Percentiles rank a stretch among this genome's conserved stretches.
Conservation (phyloP, 2,329 filamentous ascomycete species). For the Cordyceps javanica region DNA sequence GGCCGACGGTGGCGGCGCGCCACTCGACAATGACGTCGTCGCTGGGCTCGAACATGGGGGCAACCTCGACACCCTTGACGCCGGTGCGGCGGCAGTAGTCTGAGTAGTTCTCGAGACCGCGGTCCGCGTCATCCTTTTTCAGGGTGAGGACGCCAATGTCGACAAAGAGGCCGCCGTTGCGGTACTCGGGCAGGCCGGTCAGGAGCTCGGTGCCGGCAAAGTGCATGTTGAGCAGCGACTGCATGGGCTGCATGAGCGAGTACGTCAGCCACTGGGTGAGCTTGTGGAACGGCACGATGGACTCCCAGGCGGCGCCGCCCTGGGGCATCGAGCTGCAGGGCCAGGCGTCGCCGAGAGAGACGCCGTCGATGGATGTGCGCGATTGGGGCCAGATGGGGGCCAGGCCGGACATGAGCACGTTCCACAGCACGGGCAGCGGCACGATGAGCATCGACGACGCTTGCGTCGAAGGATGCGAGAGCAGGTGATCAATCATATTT, state of each 20-base stretch:
- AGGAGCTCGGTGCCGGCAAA: slow-evolving; percentile 76
- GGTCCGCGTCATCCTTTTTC: slow-evolving; percentile 61
- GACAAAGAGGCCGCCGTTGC: slow-evolving; percentile 84
- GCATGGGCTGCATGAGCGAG: slow-evolving; percentile 88
- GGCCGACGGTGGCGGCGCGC: slow-evolving; percentile 56
- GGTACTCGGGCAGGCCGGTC: slow-evolving; percentile 85
- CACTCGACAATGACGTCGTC: slow-evolving; percentile 61
- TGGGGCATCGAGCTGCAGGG: slow-evolving; percentile 76
- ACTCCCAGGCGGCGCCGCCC: slow-evolving; percentile 60
- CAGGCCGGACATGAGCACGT: slow-evolving; percentile 80
- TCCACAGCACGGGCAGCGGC: slow-evolving; percentile 82
- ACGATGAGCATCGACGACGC: slow-evolving; percentile 85
- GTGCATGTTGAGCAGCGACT: slow-evolving; percentile 69
- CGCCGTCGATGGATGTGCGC: slow-evolving; percentile 79
- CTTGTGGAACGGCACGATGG: slow-evolving; percentile 87
- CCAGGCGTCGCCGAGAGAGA: slow-evolving; percentile 91
- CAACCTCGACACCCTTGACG: slow-evolving; percentile 51
- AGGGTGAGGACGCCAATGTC: slow-evolving; percentile 75
- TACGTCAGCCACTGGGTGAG: slow-evolving; percentile 93
- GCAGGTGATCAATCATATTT: slow-evolving; percentile 92
- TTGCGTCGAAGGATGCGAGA: slow-evolving; percentile 84
- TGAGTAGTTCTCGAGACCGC: slow-evolving; percentile 58
- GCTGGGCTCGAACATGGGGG: slow-evolving; percentile 52
- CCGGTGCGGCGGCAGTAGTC: slow-evolving; percentile 67
- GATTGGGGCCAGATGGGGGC: slow-evolving; percentile 83